These are phyloP conservation scores for Infundibulicybe gibba DNA, from an alignment of 768 basidiomycete genomes.

Conservation along the genomic window DNA sequence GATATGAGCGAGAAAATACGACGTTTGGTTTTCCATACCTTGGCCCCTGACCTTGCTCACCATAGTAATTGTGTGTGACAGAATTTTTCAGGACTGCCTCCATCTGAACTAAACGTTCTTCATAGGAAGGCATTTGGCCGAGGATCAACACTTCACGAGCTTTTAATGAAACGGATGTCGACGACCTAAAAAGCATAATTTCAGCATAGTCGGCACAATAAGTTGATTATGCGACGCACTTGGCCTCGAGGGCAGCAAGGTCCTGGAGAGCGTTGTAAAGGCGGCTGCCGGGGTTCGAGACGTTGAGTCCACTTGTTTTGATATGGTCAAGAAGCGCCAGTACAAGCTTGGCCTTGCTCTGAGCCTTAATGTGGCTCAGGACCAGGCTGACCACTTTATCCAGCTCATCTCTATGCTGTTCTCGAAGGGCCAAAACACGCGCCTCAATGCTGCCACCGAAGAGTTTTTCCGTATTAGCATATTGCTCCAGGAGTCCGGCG, in stretches of 20 bases:
- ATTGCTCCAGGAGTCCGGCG: conserved; percentile 72
- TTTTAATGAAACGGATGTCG: conserved; percentile 88
- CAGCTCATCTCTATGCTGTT: conserved; percentile 88
- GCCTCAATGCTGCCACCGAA: conserved; percentile 96
- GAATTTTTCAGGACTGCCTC: conserved; percentile 89
- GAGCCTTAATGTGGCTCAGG: conserved; percentile 93
- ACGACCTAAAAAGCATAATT: conserved; percentile 52
- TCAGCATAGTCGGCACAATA: not conserved
- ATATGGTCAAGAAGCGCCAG: conserved; percentile 86
- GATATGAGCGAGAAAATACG: conserved; percentile 7
- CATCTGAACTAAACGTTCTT: conserved; percentile 93
- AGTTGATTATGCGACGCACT: conserved; percentile 46
- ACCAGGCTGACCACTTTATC: conserved; percentile 86
- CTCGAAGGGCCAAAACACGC: conserved; percentile 84
- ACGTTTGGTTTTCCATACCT: conserved; percentile 37
- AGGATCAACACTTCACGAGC: conserved; percentile 97
- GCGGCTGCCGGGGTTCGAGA: conserved; percentile 70
- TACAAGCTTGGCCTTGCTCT: conserved; percentile 87
- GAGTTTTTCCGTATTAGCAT: conserved; percentile 84
- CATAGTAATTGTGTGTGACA: conserved; percentile 85
- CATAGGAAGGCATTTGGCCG: conserved; percentile 95
- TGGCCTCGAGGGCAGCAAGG: conserved; percentile 85
- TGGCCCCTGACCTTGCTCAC: conserved; percentile 66
- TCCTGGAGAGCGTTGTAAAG: conserved; percentile 76
- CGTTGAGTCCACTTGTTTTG: conserved; percentile 73